A percentile compares a stretch with the other conserved stretches of the same genome.
Conservation (phyloP, 768 basidiomycete genomes). For the Phaeotremella fagi region DNA sequence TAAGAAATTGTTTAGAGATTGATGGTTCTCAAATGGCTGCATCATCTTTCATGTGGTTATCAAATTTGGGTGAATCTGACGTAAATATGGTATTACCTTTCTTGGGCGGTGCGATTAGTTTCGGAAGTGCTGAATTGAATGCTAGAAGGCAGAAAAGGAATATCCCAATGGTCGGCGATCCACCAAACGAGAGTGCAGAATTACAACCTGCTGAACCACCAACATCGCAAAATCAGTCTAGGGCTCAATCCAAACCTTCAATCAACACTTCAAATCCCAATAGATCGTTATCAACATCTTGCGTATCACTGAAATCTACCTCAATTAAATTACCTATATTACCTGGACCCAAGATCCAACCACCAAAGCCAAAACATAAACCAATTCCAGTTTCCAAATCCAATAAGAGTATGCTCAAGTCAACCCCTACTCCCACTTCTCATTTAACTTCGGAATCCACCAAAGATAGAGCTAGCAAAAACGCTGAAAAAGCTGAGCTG, state of each 20-base stretch:
- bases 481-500: too few relatives aligned
- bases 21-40: constrained; percentile 21
- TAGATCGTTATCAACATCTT: neutral
- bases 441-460: too few relatives aligned
- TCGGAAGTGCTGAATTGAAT: constrained; percentile 46
- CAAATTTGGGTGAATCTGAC: constrained; percentile 42
- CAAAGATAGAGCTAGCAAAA: too few relatives aligned
- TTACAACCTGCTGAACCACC: neutral
- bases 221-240: neutral
- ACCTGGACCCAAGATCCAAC: neutral
- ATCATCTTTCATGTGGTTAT: constrained; percentile 40
- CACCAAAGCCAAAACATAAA: constrained; percentile 5
- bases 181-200: too few relatives aligned
- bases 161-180: too few relatives aligned
- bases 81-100: constrained; percentile 42
- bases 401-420: too few relatives aligned
- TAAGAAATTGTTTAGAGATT: constrained; percentile 45
- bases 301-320: too few relatives aligned
- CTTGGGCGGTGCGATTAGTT: constrained; percentile 38
- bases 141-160: constrained; percentile 10
- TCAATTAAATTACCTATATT: too few relatives aligned
- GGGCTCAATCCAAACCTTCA: neutral
- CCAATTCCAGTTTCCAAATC: neutral
- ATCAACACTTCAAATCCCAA: neutral
- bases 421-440: too few relatives aligned